Evolutionary conservation across 805 yeast species (phyloP), one percentile per base, ranked within the genome.

Genomic region (Ogataea angusta): DNA sequence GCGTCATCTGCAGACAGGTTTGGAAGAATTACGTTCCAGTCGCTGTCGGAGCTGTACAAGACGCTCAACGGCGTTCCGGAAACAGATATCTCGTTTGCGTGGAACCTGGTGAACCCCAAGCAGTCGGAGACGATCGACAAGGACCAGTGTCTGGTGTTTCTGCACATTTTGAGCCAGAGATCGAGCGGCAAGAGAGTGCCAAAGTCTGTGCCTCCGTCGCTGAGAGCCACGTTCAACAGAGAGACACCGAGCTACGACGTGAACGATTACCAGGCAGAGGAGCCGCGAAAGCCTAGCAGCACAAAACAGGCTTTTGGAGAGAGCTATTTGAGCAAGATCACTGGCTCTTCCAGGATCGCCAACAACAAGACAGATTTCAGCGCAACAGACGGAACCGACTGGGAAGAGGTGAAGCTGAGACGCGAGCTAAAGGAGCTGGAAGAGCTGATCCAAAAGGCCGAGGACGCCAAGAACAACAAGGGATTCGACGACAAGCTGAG

Each of bases 21-120:
- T 48, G 98, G 98, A 8, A 72, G 95, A 45, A 80, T 89, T 30
- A 72, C 81, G 25, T 91, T 85, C 57, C 82, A 82, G 29, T 72
- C 90, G 2, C 69, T 93, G 43, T 67, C 75, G 9, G 82, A 76
- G 22, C 70, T 93, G 31, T 91, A 87, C 64, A 61, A 70, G 28
- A 76, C 88, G 15, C 74, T 91, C 42, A 62, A 66, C 24, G 78
- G 78, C 46, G 85, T 93, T 10, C 96, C 97, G 9, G 76, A 80
- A 40, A 75, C 90, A 4, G 99, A 90, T 61, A 73, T 89, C 6
- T 77, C 89, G 21, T 82, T 85, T 34, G 95, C 96, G 2, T 93
- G 99, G 98, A 88, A 87, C 61, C 68, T 93, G 43, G 95, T 93
- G 39, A 93, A 93, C 57, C 98, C 99, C 9, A 84, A 85, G 56